Percentiles rank a stretch among this genome's conserved stretches.
phyloP scores from a whole-genome alignment of 2,329 filamentous ascomycete species.

The Fusarium sp. region DNA sequence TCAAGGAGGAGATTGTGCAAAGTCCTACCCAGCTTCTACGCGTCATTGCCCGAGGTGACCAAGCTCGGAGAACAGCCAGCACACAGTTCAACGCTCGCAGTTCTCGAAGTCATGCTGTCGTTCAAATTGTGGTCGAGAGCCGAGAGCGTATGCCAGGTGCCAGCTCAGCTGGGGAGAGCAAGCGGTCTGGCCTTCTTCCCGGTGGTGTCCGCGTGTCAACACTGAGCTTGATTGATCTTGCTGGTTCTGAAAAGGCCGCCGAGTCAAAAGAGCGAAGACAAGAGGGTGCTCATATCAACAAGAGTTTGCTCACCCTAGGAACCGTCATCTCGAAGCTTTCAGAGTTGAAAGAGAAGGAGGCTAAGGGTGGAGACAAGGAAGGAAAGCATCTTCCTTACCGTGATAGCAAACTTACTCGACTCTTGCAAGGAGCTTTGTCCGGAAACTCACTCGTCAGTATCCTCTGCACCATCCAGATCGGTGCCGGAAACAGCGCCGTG shows the following conservation, averaged over 20 bases:
- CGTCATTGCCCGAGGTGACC: conserved; percentile 94
- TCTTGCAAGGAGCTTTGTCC: conserved; percentile 91
- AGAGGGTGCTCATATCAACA: conserved; percentile 98
- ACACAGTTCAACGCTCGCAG: conserved; percentile 98
- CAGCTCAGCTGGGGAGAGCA: conserved; percentile 57
- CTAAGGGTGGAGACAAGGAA: conserved; percentile 80
- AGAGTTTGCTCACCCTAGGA: conserved; percentile 92
- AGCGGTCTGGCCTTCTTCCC: conserved; percentile 77
- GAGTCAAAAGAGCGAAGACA: conserved; percentile 94
- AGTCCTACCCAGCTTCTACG: conserved; percentile 94
- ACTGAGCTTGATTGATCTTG: conserved; percentile 93
- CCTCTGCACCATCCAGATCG: conserved; percentile 94
- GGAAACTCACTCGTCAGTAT: conserved; percentile 97
- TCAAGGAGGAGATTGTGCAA: conserved; percentile 99
- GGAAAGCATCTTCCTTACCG: conserved; percentile 94
- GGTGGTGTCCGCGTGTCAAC: conserved; percentile 97
- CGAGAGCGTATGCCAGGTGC: conserved; percentile 81
- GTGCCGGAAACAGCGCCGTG: conserved; percentile 78
- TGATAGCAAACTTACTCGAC: conserved; percentile 95
- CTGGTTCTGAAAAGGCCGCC: conserved; percentile 94
- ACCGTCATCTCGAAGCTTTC: conserved; percentile 96
- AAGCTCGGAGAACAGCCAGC: conserved; percentile 89
- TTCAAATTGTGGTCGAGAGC: conserved; percentile 98
- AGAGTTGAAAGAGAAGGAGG: conserved; percentile 85
- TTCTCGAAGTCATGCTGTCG: conserved; percentile 97